phyloP scores from a whole-genome alignment of 2,329 filamentous ascomycete genomes.

The Monilinia polystroma region DNA sequence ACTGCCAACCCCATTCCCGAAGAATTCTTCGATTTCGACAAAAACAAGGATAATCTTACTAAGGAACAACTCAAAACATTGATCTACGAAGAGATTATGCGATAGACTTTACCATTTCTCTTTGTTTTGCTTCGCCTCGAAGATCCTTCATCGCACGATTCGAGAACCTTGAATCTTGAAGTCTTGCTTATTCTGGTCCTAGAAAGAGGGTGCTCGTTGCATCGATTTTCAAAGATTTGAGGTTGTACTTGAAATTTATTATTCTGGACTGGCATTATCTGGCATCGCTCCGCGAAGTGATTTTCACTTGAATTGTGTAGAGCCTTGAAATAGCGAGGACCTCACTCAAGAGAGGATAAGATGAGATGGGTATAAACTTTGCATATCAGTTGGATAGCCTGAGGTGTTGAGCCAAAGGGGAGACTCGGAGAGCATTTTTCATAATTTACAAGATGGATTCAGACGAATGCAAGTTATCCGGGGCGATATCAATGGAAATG shows the following conservation, averaged over 20 bases:
- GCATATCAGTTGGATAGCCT: slow-evolving; percentile 15
- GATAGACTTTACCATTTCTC: slow-evolving; percentile 31
- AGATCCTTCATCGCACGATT: slow-evolving; percentile 12
- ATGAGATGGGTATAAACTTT: slow-evolving; percentile 7
- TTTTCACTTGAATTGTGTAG: slow-evolving; percentile 9
- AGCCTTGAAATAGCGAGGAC: background rate
- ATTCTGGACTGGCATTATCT: slow-evolving; percentile 16
- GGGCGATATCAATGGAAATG: slow-evolving; percentile 13
- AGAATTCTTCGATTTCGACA: slow-evolving; percentile 99
- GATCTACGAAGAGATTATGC: slow-evolving; percentile 93
- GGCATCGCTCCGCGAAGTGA: background rate
- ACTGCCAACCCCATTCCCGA: slow-evolving; percentile 95
- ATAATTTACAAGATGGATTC: slow-evolving; percentile 13
- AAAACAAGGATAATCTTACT: slow-evolving; percentile 98
- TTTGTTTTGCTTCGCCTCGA: slow-evolving; percentile 13
- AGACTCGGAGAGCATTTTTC: slow-evolving; percentile 12
- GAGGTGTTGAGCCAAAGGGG: background rate
- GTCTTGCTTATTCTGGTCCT: slow-evolving; percentile 9
- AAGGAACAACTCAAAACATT: slow-evolving; percentile 97
- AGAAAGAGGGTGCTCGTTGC: background rate
- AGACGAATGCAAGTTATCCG: background rate
- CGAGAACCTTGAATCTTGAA: slow-evolving; percentile 15
- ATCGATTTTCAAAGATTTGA: slow-evolving; percentile 14
- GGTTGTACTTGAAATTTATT: slow-evolving; percentile 6
- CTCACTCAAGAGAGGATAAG: background rate